Evolutionary conservation across 306 rosid genomes (phyloP).

Genomic region (Begonia peltatifolia): DNA sequence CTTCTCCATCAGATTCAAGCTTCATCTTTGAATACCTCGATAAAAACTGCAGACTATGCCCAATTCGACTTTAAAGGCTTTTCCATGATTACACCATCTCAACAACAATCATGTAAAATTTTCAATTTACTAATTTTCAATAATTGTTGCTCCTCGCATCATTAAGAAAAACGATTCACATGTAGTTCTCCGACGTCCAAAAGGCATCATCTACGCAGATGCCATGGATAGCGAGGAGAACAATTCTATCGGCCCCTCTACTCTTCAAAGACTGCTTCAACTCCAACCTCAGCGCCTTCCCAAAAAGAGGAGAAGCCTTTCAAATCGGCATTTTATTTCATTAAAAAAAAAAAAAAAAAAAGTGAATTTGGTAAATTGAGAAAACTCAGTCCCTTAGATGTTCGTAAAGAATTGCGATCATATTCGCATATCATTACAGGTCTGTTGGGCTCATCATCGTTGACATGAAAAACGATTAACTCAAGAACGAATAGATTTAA

Average conservation of each 20-base stretch:
- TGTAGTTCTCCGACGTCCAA: conserved; percentile 78
- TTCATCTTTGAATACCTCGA: no score
- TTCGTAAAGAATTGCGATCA: conserved; percentile 61
- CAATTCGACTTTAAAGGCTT: no score
- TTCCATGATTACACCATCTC: no score
- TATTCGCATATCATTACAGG: conserved; percentile 81
- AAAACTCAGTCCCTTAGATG: conserved; percentile 95
- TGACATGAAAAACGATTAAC: not conserved
- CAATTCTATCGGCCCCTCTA: conserved; percentile 31
- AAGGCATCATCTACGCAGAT: conserved; percentile 13
- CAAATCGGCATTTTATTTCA: not conserved
- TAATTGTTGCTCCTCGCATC: no score
- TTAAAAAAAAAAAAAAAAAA: not conserved
- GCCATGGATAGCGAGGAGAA: conserved; percentile 75
- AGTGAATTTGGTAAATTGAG: not conserved
- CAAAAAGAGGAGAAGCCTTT: not conserved
- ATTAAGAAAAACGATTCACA: not conserved
- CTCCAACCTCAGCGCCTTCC: no score
- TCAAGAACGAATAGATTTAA: not conserved
- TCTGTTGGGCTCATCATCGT: conserved; percentile 76
- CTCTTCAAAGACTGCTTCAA: no score
- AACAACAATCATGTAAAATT: no score
- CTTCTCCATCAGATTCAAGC: no score
- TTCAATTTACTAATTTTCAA: no score
- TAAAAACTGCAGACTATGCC: no score